Conservation (phyloP, 495 filamentous ascomycete genomes). For the Talaromyces wortmannii region DNA sequence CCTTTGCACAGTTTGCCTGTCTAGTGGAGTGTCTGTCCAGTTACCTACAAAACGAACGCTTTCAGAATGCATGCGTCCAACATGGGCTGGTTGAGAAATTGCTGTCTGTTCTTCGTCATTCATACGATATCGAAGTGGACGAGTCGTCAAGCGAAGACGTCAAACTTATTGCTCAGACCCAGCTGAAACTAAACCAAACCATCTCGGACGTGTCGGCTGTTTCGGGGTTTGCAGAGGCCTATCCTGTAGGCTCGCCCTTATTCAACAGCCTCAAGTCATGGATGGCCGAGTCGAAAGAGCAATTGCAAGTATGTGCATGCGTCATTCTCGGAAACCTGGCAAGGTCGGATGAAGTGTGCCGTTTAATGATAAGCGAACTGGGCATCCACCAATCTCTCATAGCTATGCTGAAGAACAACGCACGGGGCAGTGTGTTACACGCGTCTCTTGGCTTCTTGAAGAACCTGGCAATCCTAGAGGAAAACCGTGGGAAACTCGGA, state of each 20-base stretch:
- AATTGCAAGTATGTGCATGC: constrained; percentile 68
- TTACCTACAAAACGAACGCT: constrained; percentile 32
- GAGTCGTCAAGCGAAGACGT: constrained; percentile 36
- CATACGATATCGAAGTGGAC: constrained; percentile 19
- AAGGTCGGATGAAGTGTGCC: constrained; percentile 59
- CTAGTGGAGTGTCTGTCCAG: constrained; percentile 23
- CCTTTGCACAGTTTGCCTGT: constrained; percentile 23
- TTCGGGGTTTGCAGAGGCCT: constrained; percentile 43
- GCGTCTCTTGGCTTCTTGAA: constrained; percentile 68
- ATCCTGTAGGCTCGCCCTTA: constrained; percentile 41
- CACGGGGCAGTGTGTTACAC: constrained; percentile 52
- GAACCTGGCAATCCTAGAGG: constrained; percentile 63
- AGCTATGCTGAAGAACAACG: constrained; percentile 37
- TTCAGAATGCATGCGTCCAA: constrained; percentile 32
- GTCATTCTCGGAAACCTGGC: constrained; percentile 73
- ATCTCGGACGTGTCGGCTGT: constrained; percentile 59
- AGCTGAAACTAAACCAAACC: constrained; percentile 46
- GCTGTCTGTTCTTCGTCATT: constrained; percentile 24
- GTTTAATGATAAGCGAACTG: constrained; percentile 44
- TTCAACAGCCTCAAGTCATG: constrained; percentile 47
- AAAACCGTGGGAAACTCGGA: constrained; percentile 55
- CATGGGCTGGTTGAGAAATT: constrained; percentile 23
- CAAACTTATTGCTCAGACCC: constrained; percentile 45
- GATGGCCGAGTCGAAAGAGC: constrained; percentile 40
- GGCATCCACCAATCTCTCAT: constrained; percentile 51